These are phyloP conservation scores for Cytidiella melzeri DNA, from an alignment of 768 basidiomycete species.

Conservation along the genomic window DNA sequence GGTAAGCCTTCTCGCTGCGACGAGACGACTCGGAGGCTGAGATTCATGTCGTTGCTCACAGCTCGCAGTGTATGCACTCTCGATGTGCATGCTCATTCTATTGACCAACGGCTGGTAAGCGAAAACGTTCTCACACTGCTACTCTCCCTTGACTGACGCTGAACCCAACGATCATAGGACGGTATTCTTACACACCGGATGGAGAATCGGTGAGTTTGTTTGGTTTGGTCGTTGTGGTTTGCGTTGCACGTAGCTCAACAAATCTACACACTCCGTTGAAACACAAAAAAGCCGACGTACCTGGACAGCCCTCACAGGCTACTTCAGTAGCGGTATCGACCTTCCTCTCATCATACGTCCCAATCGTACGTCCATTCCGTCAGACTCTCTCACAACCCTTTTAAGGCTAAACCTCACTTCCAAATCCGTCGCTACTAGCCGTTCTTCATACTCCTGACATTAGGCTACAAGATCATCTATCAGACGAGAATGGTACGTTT, in stretches of 20 bases:
- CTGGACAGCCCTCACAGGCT: too few relatives aligned
- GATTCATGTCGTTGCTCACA: constrained; percentile 2
- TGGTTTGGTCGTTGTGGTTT: too few relatives aligned
- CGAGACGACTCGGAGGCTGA: too few relatives aligned
- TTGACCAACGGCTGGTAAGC: constrained; percentile 23
- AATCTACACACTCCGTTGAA: too few relatives aligned
- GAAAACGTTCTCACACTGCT: too few relatives aligned
- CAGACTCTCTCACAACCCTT: background rate
- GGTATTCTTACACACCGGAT: constrained; percentile 21
- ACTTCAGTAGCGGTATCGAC: constrained; percentile 12
- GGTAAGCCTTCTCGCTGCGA: constrained; percentile 14
- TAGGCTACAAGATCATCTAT: constrained; percentile 26
- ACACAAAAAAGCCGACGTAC: too few relatives aligned
- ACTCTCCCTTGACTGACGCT: too few relatives aligned
- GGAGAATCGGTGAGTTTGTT: constrained; percentile 20
- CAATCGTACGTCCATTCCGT: constrained; percentile 16
- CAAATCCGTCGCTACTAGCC: constrained; percentile 12
- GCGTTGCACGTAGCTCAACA: too few relatives aligned
- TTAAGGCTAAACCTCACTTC: background rate
- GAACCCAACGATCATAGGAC: constrained; percentile 16
- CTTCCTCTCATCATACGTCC: constrained; percentile 23
- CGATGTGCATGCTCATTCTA: constrained; percentile 19
- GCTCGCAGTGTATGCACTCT: constrained; percentile 24
- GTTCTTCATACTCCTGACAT: constrained; percentile 21
- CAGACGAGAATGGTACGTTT: constrained; percentile 20